A percentile compares a stretch with the other conserved stretches of the same genome.
Evolutionary conservation across 768 basidiomycete genomes (phyloP).

Genomic region (Rhodotorula sphaerocarpa): DNA sequence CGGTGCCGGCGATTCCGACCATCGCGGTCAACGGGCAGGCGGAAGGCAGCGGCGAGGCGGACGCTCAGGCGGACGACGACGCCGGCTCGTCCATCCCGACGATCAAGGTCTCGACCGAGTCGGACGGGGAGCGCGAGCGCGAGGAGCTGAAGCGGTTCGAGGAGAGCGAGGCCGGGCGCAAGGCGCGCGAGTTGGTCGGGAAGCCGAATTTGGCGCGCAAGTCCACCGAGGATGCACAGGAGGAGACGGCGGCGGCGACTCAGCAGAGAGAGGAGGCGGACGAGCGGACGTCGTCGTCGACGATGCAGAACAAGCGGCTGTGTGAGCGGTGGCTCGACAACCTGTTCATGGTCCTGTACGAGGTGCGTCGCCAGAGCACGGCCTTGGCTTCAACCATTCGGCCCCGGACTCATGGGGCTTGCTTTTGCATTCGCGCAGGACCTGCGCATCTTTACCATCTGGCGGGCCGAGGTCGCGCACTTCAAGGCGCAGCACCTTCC

Average conservation of each 20-base stretch:
- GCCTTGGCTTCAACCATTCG: neutral
- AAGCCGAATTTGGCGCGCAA: conserved; percentile 23
- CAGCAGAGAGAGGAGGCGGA: conserved; percentile 41
- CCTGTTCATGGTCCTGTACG: conserved; percentile 94
- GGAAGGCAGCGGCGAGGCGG: conserved; percentile 33
- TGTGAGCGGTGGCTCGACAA: conserved; percentile 98
- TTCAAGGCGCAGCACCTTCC: conserved; percentile 98
- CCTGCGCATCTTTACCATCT: conserved; percentile 95
- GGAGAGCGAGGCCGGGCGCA: conserved; percentile 29
- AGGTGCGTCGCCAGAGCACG: conserved; percentile 53
- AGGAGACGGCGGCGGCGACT: conserved; percentile 28
- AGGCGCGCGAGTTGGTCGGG: conserved; percentile 22
- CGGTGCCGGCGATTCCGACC: conserved; percentile 45
- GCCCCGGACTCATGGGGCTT: too few species aligned
- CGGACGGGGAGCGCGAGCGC: conserved; percentile 53
- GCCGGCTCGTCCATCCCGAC: conserved; percentile 49
- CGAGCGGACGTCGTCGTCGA: conserved; percentile 35
- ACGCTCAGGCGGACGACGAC: conserved; percentile 23
- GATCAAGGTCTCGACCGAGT: conserved; percentile 71
- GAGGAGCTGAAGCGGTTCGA: conserved; percentile 45
- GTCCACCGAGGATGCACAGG: conserved; percentile 12
- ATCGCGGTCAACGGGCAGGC: conserved; percentile 41
- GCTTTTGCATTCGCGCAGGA: conserved; percentile 53
- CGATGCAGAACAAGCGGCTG: conserved; percentile 86
- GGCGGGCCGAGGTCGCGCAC: conserved; percentile 94